These are phyloP conservation scores for Boletus bicolor DNA, from an alignment of 768 basidiomycete species.

Conservation along the genomic window DNA sequence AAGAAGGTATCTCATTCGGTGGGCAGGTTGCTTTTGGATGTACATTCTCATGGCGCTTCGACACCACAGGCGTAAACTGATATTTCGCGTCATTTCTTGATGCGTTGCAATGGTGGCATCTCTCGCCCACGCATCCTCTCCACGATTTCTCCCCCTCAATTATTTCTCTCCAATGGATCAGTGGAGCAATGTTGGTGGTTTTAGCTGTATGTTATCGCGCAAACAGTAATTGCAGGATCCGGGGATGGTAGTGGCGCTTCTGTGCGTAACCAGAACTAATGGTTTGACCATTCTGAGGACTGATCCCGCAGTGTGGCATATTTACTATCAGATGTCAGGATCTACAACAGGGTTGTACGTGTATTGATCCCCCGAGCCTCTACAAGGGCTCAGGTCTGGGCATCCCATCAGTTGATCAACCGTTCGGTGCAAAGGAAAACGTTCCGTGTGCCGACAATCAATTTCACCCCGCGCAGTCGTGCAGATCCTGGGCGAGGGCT, in stretches of 20 bases:
- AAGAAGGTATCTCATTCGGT: constrained; percentile 6
- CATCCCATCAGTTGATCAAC: constrained; percentile 25
- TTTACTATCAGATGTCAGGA: constrained; percentile 10
- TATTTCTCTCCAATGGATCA: background rate
- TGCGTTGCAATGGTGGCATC: constrained; percentile 8
- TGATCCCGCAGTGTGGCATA: constrained; percentile 21
- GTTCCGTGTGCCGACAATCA: constrained; percentile 13
- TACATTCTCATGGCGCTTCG: constrained; percentile 10
- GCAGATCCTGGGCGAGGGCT: constrained; percentile 12
- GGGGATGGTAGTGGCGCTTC: background rate
- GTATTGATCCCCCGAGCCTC: constrained; percentile 14
- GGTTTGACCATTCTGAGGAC: constrained; percentile 3
- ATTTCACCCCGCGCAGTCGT: constrained; percentile 15
- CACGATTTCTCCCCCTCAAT: background rate
- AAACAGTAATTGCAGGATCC: constrained; percentile 8
- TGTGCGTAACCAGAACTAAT: constrained; percentile 14
- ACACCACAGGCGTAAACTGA: constrained; percentile 25
- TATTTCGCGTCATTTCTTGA: constrained; percentile 22
- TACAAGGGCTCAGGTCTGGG: constrained; percentile 17
- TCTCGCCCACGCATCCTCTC: constrained; percentile 13
- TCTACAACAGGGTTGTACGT: constrained; percentile 15
- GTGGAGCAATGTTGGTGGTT: background rate
- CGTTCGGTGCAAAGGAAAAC: constrained; percentile 6
- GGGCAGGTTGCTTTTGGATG: constrained; percentile 9
- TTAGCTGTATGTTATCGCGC: background rate